Conservation (phyloP, 257 asterid genomes). For the Cordia subcordata region DNA sequence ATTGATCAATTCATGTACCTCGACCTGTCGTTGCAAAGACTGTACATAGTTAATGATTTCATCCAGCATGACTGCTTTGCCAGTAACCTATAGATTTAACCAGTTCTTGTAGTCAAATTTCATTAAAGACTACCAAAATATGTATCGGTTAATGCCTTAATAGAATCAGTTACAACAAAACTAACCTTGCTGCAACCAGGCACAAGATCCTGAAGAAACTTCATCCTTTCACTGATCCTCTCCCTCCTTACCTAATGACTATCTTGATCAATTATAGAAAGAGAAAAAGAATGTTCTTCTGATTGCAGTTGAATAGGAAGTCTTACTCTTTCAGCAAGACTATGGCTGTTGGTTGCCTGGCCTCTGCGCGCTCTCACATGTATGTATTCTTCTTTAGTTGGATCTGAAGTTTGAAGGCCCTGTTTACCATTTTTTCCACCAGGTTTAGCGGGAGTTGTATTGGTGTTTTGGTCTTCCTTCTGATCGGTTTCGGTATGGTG, state of each 20-base stretch:
- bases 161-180: slow-evolving; percentile 1
- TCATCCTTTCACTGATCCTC: slow-evolving; percentile 98
- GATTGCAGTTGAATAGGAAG: not conserved
- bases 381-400: slow-evolving; percentile 74
- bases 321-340: slow-evolving; percentile 96
- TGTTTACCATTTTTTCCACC: slow-evolving; percentile 60
- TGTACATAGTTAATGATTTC: slow-evolving; percentile 98
- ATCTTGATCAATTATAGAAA: slow-evolving; percentile 2
- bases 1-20: slow-evolving; percentile 40
- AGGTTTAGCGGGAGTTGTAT: slow-evolving; percentile 34
- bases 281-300: slow-evolving; percentile 1
- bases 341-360: slow-evolving; percentile 97
- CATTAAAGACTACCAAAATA: not conserved
- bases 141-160: not conserved
- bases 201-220: slow-evolving; percentile 97
- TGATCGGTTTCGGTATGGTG: slow-evolving; percentile 36
- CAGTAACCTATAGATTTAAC: slow-evolving; percentile 63
- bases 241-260: slow-evolving; percentile 83
- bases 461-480: slow-evolving; percentile 42
- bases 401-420: slow-evolving; percentile 70
- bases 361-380: slow-evolving; percentile 87
- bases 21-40: slow-evolving; percentile 90
- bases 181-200: slow-evolving; percentile 98
- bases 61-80: slow-evolving; percentile 97
- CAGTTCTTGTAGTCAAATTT: not conserved